These are phyloP conservation scores for Dioscorea dumetorum DNA, from an alignment of 106 monocot genomes.

Conservation along the genomic window DNA sequence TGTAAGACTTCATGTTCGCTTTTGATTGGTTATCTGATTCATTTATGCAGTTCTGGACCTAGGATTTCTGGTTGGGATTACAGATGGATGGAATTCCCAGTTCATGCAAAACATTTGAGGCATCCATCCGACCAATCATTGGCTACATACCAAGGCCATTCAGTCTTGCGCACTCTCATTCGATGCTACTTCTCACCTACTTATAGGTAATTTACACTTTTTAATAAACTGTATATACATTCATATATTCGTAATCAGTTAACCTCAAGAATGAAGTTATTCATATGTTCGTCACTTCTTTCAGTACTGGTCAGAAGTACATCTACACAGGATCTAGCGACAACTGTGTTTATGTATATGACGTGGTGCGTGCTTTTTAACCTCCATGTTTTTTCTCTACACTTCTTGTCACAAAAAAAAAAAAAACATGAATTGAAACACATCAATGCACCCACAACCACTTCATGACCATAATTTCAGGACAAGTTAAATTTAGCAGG, in stretches of 20 bases:
- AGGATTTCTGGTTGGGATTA: slow-evolving; percentile 71
- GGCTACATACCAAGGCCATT: slow-evolving; percentile 84
- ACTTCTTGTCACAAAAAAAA: too few species aligned
- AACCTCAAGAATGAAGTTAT: too few species aligned
- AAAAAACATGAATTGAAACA: too few species aligned
- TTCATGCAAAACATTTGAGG: slow-evolving; percentile 27
- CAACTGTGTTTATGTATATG: slow-evolving; percentile 21
- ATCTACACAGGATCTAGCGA: slow-evolving; percentile 91
- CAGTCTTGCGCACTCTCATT: slow-evolving; percentile 74
- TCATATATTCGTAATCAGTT: too few species aligned
- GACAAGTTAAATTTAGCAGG: too few species aligned
- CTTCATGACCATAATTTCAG: too few species aligned
- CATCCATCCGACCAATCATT: slow-evolving; percentile 79
- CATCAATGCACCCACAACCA: too few species aligned
- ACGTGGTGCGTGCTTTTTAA: too few species aligned
- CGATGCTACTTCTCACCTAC: slow-evolving; percentile 90
- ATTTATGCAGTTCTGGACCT: slow-evolving; percentile 31
- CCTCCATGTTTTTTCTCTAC: too few species aligned
- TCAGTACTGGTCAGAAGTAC: slow-evolving; percentile 86
- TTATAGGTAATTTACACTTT: slow-evolving; percentile 34
- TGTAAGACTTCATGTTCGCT: neutral
- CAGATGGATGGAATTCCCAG: slow-evolving; percentile 72
- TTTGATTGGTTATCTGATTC: neutral
- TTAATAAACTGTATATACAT: too few species aligned
- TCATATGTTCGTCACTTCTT: neutral